Percentiles rank a stretch among this genome's conserved stretches.
phyloP scores from a whole-genome alignment of 2,329 filamentous ascomycete species.

The Phyllosticta paracitricarpa region DNA sequence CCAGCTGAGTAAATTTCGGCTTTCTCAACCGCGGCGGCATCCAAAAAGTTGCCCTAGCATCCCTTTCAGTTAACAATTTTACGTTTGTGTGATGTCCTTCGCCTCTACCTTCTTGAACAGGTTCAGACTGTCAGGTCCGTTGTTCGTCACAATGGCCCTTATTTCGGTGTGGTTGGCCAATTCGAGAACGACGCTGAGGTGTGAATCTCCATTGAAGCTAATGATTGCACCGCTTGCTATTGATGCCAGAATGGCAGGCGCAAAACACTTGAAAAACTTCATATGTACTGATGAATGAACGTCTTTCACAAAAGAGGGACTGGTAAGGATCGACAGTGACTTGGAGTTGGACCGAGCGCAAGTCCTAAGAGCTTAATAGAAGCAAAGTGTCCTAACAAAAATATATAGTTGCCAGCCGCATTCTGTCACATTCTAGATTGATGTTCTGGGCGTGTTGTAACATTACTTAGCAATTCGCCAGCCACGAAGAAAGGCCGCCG shows the following conservation, averaged over 20 bases:
- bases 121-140: slow-evolving; percentile 39
- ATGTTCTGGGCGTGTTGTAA: neutral
- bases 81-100: neutral
- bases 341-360: slow-evolving; percentile 7
- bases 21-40: slow-evolving; percentile 45
- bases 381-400: neutral
- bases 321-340: neutral
- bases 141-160: slow-evolving; percentile 46
- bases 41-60: slow-evolving; percentile 38
- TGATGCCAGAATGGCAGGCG: neutral
- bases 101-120: slow-evolving; percentile 35
- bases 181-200: slow-evolving; percentile 4
- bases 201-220: slow-evolving; percentile 3
- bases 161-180: slow-evolving; percentile 43
- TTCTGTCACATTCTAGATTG: neutral
- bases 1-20: slow-evolving; percentile 40
- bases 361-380: neutral
- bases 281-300: neutral
- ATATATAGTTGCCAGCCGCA: neutral
- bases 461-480: neutral
- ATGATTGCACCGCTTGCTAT: neutral
- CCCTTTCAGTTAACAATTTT: neutral
- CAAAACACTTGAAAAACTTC: neutral
- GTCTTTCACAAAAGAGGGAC: neutral
- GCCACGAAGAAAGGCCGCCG: neutral